Conservation (phyloP, 768 basidiomycete species). For the Boletellus sp. region DNA sequence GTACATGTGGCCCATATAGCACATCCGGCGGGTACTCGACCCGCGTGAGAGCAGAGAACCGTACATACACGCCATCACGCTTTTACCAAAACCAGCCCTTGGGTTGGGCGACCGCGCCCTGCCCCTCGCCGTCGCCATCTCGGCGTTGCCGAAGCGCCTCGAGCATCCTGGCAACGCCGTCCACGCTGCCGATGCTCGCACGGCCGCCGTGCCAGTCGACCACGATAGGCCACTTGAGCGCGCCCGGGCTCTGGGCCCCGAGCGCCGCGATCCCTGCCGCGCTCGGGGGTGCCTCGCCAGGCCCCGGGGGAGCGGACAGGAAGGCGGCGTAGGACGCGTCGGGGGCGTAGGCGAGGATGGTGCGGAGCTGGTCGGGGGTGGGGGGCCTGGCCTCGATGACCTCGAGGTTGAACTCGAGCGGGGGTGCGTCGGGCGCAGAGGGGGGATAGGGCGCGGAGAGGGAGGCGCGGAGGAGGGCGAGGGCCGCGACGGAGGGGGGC, state of each 20-base stretch:
- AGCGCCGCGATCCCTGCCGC: conserved; percentile 39
- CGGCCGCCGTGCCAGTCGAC: conserved; percentile 72
- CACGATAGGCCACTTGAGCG: conserved; percentile 75
- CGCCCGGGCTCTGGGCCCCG: conserved; percentile 52
- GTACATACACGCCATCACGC: too few relatives aligned
- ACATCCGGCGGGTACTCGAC: neutral
- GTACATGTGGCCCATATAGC: neutral
- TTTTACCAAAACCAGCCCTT: conserved; percentile 53
- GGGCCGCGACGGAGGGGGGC: conserved; percentile 59
- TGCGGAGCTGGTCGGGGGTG: conserved; percentile 62
- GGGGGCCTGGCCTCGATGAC: conserved; percentile 64
- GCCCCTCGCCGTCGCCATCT: conserved; percentile 62
- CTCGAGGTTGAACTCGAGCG: conserved; percentile 68
- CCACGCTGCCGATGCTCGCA: conserved; percentile 62
- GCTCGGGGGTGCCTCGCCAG: conserved; percentile 46
- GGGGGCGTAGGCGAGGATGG: conserved; percentile 54
- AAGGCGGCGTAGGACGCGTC: conserved; percentile 36
- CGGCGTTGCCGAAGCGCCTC: conserved; percentile 61
- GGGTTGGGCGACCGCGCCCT: conserved; percentile 39
- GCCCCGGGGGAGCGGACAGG: conserved; percentile 58
- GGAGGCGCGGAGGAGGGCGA: conserved; percentile 56
- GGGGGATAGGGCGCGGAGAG: conserved; percentile 62
- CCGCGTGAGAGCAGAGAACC: too few relatives aligned
- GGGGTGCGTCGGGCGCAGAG: conserved; percentile 38
- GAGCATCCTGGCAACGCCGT: conserved; percentile 64